These are phyloP conservation scores for Euphrasia arctica DNA, from an alignment of 305 asterid species.

Conservation along the genomic window DNA sequence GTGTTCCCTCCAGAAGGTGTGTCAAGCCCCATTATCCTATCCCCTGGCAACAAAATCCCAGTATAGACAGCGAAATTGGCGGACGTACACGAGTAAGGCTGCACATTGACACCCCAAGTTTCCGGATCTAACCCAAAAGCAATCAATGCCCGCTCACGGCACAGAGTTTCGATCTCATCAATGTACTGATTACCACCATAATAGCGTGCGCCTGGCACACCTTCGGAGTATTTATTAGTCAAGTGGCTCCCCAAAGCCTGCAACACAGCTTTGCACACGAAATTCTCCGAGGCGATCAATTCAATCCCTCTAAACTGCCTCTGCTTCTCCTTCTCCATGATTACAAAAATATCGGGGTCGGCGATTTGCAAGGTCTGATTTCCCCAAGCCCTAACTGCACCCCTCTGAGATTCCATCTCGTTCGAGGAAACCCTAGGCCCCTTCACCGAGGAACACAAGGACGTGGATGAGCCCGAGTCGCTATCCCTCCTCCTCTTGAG, in stretches of 20 bases:
- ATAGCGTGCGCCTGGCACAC: constrained; percentile 76
- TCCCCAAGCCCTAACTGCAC: constrained; percentile 69
- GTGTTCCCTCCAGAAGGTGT: constrained; percentile 85
- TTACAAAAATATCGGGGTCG: constrained; percentile 59
- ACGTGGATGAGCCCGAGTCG: constrained; percentile 37
- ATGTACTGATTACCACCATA: constrained; percentile 83
- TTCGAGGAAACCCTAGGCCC: constrained; percentile 28
- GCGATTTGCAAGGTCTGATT: constrained; percentile 55
- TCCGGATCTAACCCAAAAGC: constrained; percentile 65
- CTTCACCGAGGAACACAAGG: constrained; percentile 35
- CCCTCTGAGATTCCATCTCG: constrained; percentile 47
- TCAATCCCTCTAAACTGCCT: constrained; percentile 83
- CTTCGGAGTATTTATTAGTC: constrained; percentile 85
- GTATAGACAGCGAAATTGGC: constrained; percentile 85
- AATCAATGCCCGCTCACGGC: constrained; percentile 62
- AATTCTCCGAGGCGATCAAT: constrained; percentile 83
- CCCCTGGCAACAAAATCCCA: constrained; percentile 71
- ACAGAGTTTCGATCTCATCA: constrained; percentile 77
- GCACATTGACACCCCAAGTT: constrained; percentile 88
- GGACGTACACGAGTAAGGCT: constrained; percentile 80
- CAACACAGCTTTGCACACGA: constrained; percentile 81
- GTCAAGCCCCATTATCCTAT: constrained; percentile 88
- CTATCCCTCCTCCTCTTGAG: constrained; percentile 63
- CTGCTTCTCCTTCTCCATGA: constrained; percentile 81
- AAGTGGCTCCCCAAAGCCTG: constrained; percentile 83